A percentile compares a stretch with the other conserved stretches of the same genome.
phyloP scores from a whole-genome alignment of 306 rosid species.

The Canavalia gladiata region DNA sequence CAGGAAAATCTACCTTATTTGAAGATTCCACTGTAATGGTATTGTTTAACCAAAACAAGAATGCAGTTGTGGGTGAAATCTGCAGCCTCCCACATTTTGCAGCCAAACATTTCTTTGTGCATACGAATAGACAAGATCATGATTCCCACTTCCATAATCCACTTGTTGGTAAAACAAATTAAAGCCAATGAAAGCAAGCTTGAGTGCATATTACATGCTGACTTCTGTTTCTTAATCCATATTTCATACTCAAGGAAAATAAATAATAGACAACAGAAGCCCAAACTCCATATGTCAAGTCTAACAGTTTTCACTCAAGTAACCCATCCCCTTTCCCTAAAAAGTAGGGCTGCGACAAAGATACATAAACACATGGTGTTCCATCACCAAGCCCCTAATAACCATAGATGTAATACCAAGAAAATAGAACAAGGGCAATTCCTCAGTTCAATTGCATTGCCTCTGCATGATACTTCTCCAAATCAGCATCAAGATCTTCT shows the following conservation, averaged over 20 bases:
- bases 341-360: constrained; percentile 56
- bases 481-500: constrained; percentile 94
- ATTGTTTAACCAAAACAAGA: constrained; percentile 55
- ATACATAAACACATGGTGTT: constrained; percentile 64
- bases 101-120: constrained; percentile 64
- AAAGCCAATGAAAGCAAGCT: constrained; percentile 58
- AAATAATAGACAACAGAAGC: constrained; percentile 59
- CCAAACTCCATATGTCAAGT: constrained; percentile 69
- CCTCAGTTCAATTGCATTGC: constrained; percentile 76
- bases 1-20: constrained; percentile 70
- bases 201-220: constrained; percentile 57
- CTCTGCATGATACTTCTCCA: constrained; percentile 94
- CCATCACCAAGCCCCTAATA: constrained; percentile 58
- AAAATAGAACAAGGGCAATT: constrained; percentile 50
- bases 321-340: constrained; percentile 56
- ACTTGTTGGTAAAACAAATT: constrained; percentile 60
- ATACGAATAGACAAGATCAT: constrained; percentile 56
- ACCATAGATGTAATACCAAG: constrained; percentile 61
- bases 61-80: constrained; percentile 63
- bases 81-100: constrained; percentile 70
- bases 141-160: constrained; percentile 58
- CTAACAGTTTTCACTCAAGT: constrained; percentile 60
- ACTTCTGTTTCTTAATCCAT: constrained; percentile 65
- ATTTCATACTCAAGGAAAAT: constrained; percentile 64
- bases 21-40: constrained; percentile 60